phyloP scores from a whole-genome alignment of 768 basidiomycete genomes.

The Mycena vitilis region DNA sequence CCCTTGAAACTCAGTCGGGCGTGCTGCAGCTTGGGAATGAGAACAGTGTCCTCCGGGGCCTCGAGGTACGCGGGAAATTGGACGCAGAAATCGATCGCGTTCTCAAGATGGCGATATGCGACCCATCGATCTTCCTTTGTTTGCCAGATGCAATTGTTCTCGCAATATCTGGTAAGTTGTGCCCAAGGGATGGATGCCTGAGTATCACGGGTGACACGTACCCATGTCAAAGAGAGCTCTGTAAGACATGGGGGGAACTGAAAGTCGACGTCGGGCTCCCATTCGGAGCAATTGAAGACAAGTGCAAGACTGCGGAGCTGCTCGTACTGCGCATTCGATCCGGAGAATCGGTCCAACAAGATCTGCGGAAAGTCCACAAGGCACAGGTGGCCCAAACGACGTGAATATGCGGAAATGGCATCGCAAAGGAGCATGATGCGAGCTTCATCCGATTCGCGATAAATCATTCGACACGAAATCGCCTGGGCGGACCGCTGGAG shows the following conservation, averaged over 20 bases:
- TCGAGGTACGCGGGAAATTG: neutral
- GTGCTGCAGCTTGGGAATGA: neutral
- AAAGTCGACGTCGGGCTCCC: neutral
- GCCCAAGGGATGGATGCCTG: slow-evolving; percentile 6
- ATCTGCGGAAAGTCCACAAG: neutral
- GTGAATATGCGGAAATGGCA: neutral
- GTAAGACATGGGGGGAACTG: neutral
- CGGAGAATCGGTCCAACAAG: neutral
- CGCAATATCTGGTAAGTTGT: slow-evolving; percentile 7
- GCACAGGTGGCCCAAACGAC: neutral
- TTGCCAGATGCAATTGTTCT: neutral
- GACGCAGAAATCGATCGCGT: neutral
- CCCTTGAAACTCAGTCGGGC: neutral
- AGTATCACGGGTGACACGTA: neutral
- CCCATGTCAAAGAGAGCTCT: neutral
- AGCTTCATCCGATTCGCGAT: no score
- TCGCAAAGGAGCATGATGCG: neutral
- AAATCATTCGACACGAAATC: slow-evolving; percentile 3
- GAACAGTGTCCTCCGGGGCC: neutral
- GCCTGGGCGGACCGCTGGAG: slow-evolving; percentile 2
- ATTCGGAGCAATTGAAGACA: neutral
- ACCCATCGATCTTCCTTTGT: neutral
- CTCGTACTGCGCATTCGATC: neutral
- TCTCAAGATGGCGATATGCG: slow-evolving; percentile 3
- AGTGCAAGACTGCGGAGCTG: neutral